These are phyloP conservation scores for Hortiboletus campestris DNA, from an alignment of 768 basidiomycete species.

Conservation along the genomic window DNA sequence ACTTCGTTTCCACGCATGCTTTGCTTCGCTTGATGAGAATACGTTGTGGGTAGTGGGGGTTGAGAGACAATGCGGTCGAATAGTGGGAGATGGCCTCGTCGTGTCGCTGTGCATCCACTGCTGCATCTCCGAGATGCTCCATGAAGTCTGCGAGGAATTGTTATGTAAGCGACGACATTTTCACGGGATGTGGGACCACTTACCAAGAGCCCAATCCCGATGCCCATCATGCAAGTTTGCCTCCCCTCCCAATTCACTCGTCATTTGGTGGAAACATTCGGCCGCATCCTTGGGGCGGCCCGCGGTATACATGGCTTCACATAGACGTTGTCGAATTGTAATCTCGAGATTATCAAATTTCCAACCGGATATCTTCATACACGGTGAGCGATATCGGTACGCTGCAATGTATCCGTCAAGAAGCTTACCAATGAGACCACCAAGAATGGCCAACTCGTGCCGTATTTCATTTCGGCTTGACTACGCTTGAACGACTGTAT, in stretches of 20 bases:
- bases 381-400: background rate
- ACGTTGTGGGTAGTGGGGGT: too few relatives aligned
- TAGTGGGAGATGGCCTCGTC: too few relatives aligned
- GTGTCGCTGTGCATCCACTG: background rate
- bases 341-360: background rate
- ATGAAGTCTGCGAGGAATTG: background rate
- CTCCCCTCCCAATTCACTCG: background rate
- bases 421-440: slow-evolving; percentile 6
- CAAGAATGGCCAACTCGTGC: background rate
- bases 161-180: too few relatives aligned
- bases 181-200: background rate
- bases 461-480: too few relatives aligned
- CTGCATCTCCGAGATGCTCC: background rate
- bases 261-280: background rate
- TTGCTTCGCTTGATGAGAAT: too few relatives aligned
- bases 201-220: background rate
- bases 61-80: too few relatives aligned
- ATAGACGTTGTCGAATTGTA: background rate
- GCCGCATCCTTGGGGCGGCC: background rate
- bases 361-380: slow-evolving; percentile 4
- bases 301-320: background rate
- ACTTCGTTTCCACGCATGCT: too few relatives aligned
- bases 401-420: too few relatives aligned
- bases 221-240: background rate
- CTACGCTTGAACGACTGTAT: too few relatives aligned